Conservation (phyloP, 164 flowering plant genomes). For the Kalanchoe fedtschenkoi region DNA sequence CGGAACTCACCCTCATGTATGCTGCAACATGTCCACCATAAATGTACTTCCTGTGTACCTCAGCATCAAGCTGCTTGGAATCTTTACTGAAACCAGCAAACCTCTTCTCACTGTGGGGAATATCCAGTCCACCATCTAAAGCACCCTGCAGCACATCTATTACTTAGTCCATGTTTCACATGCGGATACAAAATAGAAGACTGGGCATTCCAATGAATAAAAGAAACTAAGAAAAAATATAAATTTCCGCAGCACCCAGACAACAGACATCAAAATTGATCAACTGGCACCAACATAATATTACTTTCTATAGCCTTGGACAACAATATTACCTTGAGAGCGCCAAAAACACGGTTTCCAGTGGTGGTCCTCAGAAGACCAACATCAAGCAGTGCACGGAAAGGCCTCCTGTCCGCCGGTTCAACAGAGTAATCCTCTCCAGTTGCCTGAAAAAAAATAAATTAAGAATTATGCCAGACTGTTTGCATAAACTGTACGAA, state of each 20-base stretch:
- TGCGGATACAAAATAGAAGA: too few species aligned
- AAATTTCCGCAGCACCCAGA: too few species aligned
- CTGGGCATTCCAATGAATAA: too few species aligned
- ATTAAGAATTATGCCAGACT: background rate
- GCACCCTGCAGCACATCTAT: constrained; percentile 28
- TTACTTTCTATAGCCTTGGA: background rate
- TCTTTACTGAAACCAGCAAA: constrained; percentile 52
- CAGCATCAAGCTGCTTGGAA: constrained; percentile 41
- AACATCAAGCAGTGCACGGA: constrained; percentile 74
- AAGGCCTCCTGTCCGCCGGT: constrained; percentile 65
- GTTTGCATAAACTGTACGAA: background rate
- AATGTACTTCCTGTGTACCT: constrained; percentile 45
- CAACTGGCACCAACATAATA: too few species aligned
- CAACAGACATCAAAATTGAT: too few species aligned
- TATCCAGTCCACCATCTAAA: constrained; percentile 52
- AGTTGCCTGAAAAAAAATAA: constrained; percentile 28
- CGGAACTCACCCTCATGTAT: constrained; percentile 42
- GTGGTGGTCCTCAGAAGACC: constrained; percentile 60
- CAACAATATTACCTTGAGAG: constrained; percentile 44
- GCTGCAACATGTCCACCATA: constrained; percentile 54
- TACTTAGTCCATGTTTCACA: background rate
- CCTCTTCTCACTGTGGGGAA: constrained; percentile 60
- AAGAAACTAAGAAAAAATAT: too few species aligned
- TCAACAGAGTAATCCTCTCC: constrained; percentile 74
- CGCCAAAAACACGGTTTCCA: constrained; percentile 71